phyloP scores from a whole-genome alignment of 2,329 filamentous ascomycete genomes.

The Colletotrichum gigasporum region DNA sequence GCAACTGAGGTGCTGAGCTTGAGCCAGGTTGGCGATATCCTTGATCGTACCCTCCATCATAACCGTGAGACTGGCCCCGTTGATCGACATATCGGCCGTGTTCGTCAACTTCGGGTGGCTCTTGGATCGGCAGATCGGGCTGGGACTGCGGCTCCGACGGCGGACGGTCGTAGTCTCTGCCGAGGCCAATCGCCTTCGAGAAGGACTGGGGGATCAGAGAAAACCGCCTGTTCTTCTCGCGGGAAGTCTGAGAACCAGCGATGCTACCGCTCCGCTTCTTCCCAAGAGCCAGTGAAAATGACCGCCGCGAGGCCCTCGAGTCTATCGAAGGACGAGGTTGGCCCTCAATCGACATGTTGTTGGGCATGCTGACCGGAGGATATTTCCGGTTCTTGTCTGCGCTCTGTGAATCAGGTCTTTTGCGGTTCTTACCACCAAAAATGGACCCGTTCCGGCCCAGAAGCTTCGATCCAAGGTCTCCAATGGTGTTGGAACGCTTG shows the following conservation, averaged over 20 bases:
- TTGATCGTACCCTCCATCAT: conserved; percentile 29
- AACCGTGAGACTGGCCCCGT: conserved; percentile 28
- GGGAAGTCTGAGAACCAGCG: conserved; percentile 62
- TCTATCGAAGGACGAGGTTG: conserved; percentile 74
- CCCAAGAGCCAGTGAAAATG: conserved; percentile 74
- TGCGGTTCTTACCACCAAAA: conserved; percentile 71
- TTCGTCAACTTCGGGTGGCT: conserved; percentile 50
- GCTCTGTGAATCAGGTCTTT: conserved; percentile 53
- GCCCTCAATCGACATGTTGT: conserved; percentile 69
- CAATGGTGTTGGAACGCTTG: conserved; percentile 79
- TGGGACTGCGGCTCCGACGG: conserved; percentile 58
- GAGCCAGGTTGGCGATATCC: conserved; percentile 27
- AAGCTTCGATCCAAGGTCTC: conserved; percentile 82
- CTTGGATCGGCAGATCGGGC: conserved; percentile 62
- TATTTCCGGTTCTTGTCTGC: conserved; percentile 69
- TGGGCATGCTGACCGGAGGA: conserved; percentile 91
- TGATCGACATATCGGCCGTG: conserved; percentile 47
- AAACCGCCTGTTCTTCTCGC: conserved; percentile 72
- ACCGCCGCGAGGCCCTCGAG: conserved; percentile 72
- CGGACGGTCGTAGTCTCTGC: conserved; percentile 61
- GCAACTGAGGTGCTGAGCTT: conserved; percentile 40
- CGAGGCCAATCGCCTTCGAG: conserved; percentile 71
- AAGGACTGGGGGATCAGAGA: conserved; percentile 74
- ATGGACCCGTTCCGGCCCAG: conserved; percentile 86
- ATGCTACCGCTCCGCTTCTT: conserved; percentile 78